Evolutionary conservation across 2,329 filamentous ascomycete species (phyloP), one percentile per base, ranked within the genome.

Genomic region (Pezicula carpinea): DNA sequence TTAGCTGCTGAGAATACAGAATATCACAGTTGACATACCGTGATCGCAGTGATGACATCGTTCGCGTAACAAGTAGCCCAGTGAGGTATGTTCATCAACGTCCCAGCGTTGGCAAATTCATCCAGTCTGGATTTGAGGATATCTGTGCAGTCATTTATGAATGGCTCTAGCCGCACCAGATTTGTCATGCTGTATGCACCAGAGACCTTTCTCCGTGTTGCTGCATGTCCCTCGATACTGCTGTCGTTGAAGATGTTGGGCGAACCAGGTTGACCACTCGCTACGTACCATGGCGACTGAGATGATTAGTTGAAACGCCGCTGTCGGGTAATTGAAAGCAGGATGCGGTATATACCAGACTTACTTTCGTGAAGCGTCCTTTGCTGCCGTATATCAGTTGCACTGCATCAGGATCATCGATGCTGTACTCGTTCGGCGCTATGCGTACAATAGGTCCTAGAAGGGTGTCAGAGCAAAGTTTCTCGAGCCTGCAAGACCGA

Each of bases 31-130:
- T 29, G 4, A 31, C 44, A 34, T 15, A 67, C 65, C 0, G 71
- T 74, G 13, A 77, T 72, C 32, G 69, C 63, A 0, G 71, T 71
- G 21, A 78, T 74, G 1, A 75, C 71, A 41, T 76, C 70, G 29
- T 72, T 71, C 0, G 68, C 70, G 44, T 67, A 74, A 48, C 60
- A 72, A 46, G 73, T 69, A 39, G 73, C 58, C 66, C 68, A 70
- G 36, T 65, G 57, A 5, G 50, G 53, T 45, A 72, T 55, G 50
- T 77, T 65, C 6, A 76, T 50, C 0, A 50, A 43, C 5, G 59
- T n/a, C 0, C 54, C 56, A 0, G 45, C 45, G 0, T 50, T 43
- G 3, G 67, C 64, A 23, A 68, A 66, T 45, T 70, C 66, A 2
- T 43, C 46, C n/a, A 75, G 55, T 5, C 62, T 56, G 26, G 59